Evolutionary conservation across 352 stramenopile species (phyloP).

Genomic region (Phytophthora uliginosa): DNA sequence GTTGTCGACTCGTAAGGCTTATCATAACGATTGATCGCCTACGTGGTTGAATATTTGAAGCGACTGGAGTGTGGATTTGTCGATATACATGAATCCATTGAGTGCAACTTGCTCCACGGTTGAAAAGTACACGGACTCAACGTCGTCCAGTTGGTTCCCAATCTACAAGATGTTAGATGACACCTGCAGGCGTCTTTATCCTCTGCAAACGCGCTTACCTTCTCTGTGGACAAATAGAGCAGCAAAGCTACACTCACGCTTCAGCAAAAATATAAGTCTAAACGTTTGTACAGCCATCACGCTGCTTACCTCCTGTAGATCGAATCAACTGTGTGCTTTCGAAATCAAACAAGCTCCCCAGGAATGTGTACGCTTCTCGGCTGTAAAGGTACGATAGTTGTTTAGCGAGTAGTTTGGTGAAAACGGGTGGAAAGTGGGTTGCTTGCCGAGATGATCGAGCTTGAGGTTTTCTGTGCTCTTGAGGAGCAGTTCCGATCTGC

Average conservation of each 20-base stretch:
- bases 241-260: constrained; percentile 59
- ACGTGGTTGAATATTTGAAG: constrained; percentile 90
- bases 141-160: constrained; percentile 82
- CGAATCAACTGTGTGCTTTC: constrained; percentile 81
- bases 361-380: constrained; percentile 69
- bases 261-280: no score
- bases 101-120: constrained; percentile 74
- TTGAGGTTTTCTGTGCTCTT: constrained; percentile 28
- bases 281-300: background rate
- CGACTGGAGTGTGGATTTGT: constrained; percentile 73
- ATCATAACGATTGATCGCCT: constrained; percentile 7
- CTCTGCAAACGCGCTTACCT: constrained; percentile 41
- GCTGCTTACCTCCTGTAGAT: constrained; percentile 66
- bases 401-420: background rate
- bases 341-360: constrained; percentile 86
- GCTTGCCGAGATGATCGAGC: constrained; percentile 33
- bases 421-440: background rate
- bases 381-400: constrained; percentile 30
- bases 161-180: constrained; percentile 55
- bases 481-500: constrained; percentile 58
- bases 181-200: background rate
- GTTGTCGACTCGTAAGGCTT: background rate
- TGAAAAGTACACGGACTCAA: constrained; percentile 61
- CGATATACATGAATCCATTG: constrained; percentile 86
- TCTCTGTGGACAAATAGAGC: constrained; percentile 72